Conservation (phyloP, 768 basidiomycete genomes). For the Hirschioporus abietinus region DNA sequence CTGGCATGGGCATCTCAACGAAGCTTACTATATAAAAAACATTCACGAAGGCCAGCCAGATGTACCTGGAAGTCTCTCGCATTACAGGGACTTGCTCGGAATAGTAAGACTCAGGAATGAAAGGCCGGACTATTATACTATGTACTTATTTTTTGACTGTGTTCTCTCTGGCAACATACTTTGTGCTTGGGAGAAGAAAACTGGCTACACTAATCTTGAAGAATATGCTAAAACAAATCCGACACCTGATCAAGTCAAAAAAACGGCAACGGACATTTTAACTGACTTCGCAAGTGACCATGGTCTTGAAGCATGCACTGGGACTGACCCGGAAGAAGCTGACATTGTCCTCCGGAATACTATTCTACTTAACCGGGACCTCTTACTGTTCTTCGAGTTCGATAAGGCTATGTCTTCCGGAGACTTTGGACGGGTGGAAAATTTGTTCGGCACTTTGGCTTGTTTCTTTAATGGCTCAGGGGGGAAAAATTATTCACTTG, state of each 20-base stretch:
- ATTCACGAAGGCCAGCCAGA: neutral
- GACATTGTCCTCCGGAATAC: neutral
- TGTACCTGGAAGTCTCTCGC: neutral
- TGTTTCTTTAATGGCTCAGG: neutral
- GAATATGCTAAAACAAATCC: slow-evolving; percentile 2
- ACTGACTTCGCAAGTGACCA: neutral
- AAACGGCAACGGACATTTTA: neutral
- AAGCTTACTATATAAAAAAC: neutral
- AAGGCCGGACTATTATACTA: slow-evolving; percentile 1
- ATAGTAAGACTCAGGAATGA: neutral
- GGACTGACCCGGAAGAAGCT: neutral
- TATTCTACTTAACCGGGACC: slow-evolving; percentile 4
- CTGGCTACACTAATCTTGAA: neutral
- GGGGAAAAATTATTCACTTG: neutral
- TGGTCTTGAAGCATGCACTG: neutral
- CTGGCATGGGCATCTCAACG: neutral
- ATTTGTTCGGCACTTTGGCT: neutral
- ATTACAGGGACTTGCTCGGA: neutral
- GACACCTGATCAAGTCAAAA: neutral
- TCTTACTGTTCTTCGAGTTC: slow-evolving; percentile 1
- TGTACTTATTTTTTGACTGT: neutral
- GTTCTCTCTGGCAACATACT: neutral
- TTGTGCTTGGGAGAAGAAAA: neutral
- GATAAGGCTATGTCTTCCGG: slow-evolving; percentile 1
- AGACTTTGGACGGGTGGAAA: slow-evolving; percentile 2